Evolutionary conservation across 495 filamentous ascomycete genomes (phyloP).

Genomic region (Pseudevernia furfuracea): DNA sequence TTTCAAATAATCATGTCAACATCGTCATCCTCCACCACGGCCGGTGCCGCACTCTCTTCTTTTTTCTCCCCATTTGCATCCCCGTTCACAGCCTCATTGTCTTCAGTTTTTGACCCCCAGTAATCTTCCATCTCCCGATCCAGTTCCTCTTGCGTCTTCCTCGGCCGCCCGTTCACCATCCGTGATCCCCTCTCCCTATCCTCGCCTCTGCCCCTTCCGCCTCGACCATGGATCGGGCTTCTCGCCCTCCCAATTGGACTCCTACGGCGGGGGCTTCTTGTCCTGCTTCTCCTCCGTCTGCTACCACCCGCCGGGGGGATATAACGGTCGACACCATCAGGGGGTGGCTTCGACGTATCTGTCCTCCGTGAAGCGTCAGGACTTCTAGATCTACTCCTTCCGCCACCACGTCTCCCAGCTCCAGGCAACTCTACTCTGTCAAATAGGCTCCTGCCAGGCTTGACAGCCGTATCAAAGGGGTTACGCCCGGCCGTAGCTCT

Average conservation of each 20-base stretch:
- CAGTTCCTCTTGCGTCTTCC: constrained; percentile 86
- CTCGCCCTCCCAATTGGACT: constrained; percentile 40
- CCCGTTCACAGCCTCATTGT: constrained; percentile 21
- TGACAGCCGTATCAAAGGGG: constrained; percentile 51
- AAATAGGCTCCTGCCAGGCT: constrained; percentile 55
- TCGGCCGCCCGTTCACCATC: constrained; percentile 51
- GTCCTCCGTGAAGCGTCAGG: constrained; percentile 47
- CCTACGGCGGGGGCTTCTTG: constrained; percentile 31
- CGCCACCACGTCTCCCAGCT: constrained; percentile 32
- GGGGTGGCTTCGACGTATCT: constrained; percentile 60
- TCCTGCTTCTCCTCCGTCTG: constrained; percentile 47
- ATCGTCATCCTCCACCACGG: constrained; percentile 45
- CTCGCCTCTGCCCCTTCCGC: constrained; percentile 32
- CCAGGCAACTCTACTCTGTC: constrained; percentile 55
- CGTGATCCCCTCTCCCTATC: constrained; percentile 33
- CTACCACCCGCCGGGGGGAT: constrained; percentile 43
- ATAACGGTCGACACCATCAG: constrained; percentile 76
- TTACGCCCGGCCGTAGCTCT: constrained; percentile 34
- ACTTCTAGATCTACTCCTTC: constrained; percentile 36
- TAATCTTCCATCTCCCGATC: constrained; percentile 97
- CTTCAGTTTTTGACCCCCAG: constrained; percentile 45
- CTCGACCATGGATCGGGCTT: constrained; percentile 22
- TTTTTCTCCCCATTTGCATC: constrained; percentile 26
- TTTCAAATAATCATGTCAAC: constrained; percentile 40
- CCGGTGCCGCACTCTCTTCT: constrained; percentile 19